Conservation (phyloP, 2,329 filamentous ascomycete genomes). For the Chaetoscypha palmicola region DNA sequence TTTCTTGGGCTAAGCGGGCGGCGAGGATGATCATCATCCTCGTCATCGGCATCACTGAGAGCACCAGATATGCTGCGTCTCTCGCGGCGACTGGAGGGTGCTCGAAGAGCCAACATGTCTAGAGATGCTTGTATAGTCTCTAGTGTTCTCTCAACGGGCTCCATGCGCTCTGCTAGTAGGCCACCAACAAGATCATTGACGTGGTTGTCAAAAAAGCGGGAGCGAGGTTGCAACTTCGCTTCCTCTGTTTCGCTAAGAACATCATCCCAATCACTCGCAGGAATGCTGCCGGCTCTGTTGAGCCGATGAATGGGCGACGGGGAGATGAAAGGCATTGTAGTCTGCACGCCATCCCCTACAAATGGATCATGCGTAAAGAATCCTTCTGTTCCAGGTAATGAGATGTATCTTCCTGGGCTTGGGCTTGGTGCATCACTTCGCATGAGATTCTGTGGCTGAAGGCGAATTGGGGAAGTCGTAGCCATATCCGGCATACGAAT, state of each 20-base stretch:
- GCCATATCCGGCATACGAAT: conserved; percentile 35
- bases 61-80: conserved; percentile 65
- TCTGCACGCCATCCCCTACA: conserved; percentile 26
- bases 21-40: conserved; percentile 72
- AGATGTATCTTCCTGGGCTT: conserved; percentile 52
- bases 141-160: conserved; percentile 75
- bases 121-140: conserved; percentile 67
- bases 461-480: conserved; percentile 46
- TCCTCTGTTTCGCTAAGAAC: conserved; percentile 77
- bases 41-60: conserved; percentile 82
- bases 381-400: conserved; percentile 39
- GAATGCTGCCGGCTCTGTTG: conserved; percentile 55
- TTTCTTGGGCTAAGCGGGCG: conserved; percentile 71
- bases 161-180: conserved; percentile 67
- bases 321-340: conserved; percentile 42
- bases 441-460: conserved; percentile 45
- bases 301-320: conserved; percentile 55
- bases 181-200: conserved; percentile 80
- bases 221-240: conserved; percentile 71
- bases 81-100: conserved; percentile 49
- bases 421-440: conserved; percentile 69
- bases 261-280: conserved; percentile 87
- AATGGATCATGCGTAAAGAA: conserved; percentile 36
- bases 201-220: conserved; percentile 83
- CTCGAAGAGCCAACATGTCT: conserved; percentile 47